Evolutionary conservation across 495 filamentous ascomycete genomes (phyloP), one percentile per base, ranked within the genome.

Genomic region (Jackrogersella multiformis): DNA sequence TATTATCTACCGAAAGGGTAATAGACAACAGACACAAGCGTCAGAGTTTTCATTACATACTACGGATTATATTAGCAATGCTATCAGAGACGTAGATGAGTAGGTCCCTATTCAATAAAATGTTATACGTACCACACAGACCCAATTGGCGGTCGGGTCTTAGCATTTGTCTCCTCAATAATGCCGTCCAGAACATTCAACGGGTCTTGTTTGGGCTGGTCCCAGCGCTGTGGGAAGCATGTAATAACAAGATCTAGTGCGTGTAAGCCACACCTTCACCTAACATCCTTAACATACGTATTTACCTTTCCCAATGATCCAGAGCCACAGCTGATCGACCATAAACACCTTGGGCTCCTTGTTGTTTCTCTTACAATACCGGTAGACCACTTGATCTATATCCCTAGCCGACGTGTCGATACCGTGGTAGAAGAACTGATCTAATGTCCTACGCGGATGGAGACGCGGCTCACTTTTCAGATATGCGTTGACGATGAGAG

Each of bases 271-370:
- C 4, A 10, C 6, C 4, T 38, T 13, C 26, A 34, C 7, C 21
- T n/a, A 21, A 21, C 21, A 35, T 24, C 8, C 6, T 5, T 12
- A 34, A 28, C 5, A 18, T 26, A 26, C 8, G 16, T 2, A 36
- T 5, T 57, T 55, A 74, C 72, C 85, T 60, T 85, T 82, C 1
- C 87, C 86, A 6, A 90, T 70, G 18, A 90, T 79, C 87, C 87
- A 91, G 75, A 91, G 84, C 88, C 88, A 92, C 5, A 91, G 77
- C 69, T 91, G 88, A 68, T 91, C 89, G 4, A 92, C 89, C 88
- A 91, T 92, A 70, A 90, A 88, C 8, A 92, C 84, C 65, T 90
- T 91, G 1, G 82, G 82, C 48, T 89, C 86, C n/a, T 78, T 68
- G 1, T 69, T 67, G 10, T 78, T 69, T 15, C 73, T 74, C 60